Evolutionary conservation across 2,329 filamentous ascomycete genomes (phyloP).

Genomic region (Botrytis aclada): DNA sequence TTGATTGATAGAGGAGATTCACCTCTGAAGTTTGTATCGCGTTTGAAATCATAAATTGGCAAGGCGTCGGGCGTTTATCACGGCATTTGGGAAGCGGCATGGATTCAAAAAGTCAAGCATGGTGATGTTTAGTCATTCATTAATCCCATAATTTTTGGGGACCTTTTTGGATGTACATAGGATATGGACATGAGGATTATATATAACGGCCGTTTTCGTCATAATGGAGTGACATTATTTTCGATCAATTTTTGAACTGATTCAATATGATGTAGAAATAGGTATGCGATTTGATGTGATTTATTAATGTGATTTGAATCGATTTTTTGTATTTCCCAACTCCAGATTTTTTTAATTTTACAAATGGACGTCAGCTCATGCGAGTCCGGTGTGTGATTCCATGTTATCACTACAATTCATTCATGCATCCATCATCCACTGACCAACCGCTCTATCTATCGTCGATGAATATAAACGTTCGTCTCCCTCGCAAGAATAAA

Average conservation of each 20-base stretch:
- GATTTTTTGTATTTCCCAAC: neutral
- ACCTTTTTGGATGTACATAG: neutral
- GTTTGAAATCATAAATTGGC: conserved; percentile 12
- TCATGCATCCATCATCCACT: neutral
- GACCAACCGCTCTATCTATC: neutral
- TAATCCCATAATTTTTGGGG: neutral
- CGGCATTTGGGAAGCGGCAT: neutral
- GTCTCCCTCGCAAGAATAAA: neutral
- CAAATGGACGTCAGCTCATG: neutral
- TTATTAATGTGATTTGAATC: no score
- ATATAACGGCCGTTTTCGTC: neutral
- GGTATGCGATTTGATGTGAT: neutral
- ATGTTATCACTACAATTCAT: neutral
- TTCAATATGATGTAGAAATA: no score
- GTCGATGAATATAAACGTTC: neutral
- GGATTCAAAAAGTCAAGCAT: neutral
- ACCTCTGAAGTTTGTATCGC: neutral
- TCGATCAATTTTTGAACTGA: neutral
- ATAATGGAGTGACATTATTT: neutral
- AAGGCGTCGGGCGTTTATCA: conserved; percentile 3
- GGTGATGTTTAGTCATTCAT: neutral
- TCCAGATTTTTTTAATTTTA: neutral
- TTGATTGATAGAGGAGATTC: neutral
- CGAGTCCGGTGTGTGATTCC: neutral
- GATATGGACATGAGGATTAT: neutral